These are phyloP conservation scores for Kregervanrija delftensis DNA, from an alignment of 805 yeast genomes.

Conservation along the genomic window DNA sequence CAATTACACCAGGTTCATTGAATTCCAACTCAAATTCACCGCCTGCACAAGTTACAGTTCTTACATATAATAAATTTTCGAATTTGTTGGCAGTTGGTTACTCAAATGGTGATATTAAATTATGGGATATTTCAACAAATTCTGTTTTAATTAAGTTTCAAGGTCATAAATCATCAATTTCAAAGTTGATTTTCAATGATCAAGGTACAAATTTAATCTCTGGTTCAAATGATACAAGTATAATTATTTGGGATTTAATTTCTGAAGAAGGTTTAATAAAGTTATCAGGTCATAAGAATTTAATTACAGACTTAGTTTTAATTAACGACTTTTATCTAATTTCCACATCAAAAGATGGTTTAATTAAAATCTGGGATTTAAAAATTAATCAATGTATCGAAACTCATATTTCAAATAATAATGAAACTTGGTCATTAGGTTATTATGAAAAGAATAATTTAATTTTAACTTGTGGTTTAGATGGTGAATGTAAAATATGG, in stretches of 20 bases:
- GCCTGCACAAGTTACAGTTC: slow-evolving; percentile 55
- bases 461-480: slow-evolving; percentile 68
- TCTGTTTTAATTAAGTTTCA: slow-evolving; percentile 73
- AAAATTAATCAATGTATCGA: slow-evolving; percentile 85
- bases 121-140: slow-evolving; percentile 85
- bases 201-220: slow-evolving; percentile 82
- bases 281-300: slow-evolving; percentile 83
- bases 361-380: slow-evolving; percentile 90
- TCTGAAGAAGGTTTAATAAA: slow-evolving; percentile 86
- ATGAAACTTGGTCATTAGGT: slow-evolving; percentile 88
- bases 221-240: slow-evolving; percentile 79
- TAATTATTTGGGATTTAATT: slow-evolving; percentile 92
- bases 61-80: slow-evolving; percentile 54
- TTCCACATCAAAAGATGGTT: slow-evolving; percentile 82
- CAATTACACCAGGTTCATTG: slow-evolving; percentile 64
- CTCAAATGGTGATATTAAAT: slow-evolving; percentile 78
- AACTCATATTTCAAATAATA: slow-evolving; percentile 88
- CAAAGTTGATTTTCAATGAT: slow-evolving; percentile 60
- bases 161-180: slow-evolving; percentile 87
- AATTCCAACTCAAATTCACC: slow-evolving; percentile 57
- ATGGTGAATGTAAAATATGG: slow-evolving; percentile 84
- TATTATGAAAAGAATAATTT: slow-evolving; percentile 30
- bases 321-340: slow-evolving; percentile 48
- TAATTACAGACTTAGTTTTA: slow-evolving; percentile 69
- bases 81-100: slow-evolving; percentile 84